Percentiles rank a stretch among this genome's conserved stretches.
phyloP scores from a whole-genome alignment of 768 basidiomycete genomes.

The Guyanaporus albipodus region DNA sequence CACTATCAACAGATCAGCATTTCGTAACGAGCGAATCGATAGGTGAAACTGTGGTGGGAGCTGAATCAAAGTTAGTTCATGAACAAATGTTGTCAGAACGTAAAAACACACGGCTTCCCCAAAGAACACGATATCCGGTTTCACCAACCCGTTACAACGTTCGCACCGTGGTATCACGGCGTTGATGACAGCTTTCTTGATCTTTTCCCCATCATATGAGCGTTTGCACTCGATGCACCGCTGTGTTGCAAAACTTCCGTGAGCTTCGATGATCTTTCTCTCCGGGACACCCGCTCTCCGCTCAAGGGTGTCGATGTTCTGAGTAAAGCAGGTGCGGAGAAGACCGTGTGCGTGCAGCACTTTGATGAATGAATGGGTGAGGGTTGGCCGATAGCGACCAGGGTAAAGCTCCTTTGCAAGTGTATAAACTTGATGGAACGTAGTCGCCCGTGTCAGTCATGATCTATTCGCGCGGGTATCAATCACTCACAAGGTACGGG shows the following conservation, averaged over 20 bases:
- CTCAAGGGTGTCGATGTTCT: constrained; percentile 93
- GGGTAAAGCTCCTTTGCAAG: constrained; percentile 94
- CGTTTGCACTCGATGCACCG: constrained; percentile 73
- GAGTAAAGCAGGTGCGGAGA: constrained; percentile 79
- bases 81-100: neutral
- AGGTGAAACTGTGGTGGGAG: constrained; percentile 68
- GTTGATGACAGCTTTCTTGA: constrained; percentile 58
- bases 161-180: constrained; percentile 61
- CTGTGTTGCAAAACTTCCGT: constrained; percentile 90
- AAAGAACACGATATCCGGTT: constrained; percentile 96
- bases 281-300: constrained; percentile 73
- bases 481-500: constrained; percentile 68
- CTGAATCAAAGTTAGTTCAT: constrained; percentile 34
- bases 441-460: neutral
- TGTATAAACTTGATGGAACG: constrained; percentile 60
- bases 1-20: constrained; percentile 86
- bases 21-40: constrained; percentile 46
- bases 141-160: constrained; percentile 68
- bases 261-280: constrained; percentile 84
- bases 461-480: neutral
- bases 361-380: constrained; percentile 85
- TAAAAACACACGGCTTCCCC: constrained; percentile 64
- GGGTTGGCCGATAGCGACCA: constrained; percentile 82
- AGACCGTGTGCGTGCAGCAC: constrained; percentile 67
- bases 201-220: constrained; percentile 59